Percentiles rank a stretch among this genome's conserved stretches.
Evolutionary conservation across 2,329 filamentous ascomycete species (phyloP).

Genomic region (Lasiodiplodia sp.): DNA sequence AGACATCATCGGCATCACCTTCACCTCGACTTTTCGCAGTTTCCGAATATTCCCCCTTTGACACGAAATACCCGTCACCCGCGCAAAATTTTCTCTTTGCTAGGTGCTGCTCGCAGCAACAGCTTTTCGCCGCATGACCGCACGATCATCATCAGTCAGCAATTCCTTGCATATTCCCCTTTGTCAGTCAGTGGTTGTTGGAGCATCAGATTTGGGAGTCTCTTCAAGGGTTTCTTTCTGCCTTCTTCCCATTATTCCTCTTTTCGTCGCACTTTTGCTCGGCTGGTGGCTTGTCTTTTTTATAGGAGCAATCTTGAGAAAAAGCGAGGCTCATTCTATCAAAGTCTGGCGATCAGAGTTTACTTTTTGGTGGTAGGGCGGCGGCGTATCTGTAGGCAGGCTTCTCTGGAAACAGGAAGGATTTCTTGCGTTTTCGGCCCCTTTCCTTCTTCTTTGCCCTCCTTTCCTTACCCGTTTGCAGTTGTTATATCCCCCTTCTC

Average conservation of each 20-base stretch:
- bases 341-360: constrained; percentile 13
- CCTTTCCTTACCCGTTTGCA: neutral
- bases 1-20: neutral
- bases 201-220: constrained; percentile 18
- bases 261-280: constrained; percentile 7
- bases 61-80: constrained; percentile 26
- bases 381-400: constrained; percentile 24
- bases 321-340: constrained; percentile 23
- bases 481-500: neutral
- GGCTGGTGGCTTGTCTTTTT: constrained; percentile 16
- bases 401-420: constrained; percentile 25
- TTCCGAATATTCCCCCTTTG: constrained; percentile 14
- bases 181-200: constrained; percentile 26
- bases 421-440: constrained; percentile 5
- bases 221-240: constrained; percentile 2
- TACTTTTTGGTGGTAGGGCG: constrained; percentile 1
- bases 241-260: neutral
- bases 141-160: constrained; percentile 26
- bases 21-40: constrained; percentile 4
- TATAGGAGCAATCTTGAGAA: constrained; percentile 17
- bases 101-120: constrained; percentile 5
- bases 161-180: constrained; percentile 29
- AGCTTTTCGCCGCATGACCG: constrained; percentile 20
- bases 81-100: constrained; percentile 10
- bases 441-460: neutral